phyloP scores from a whole-genome alignment of 768 basidiomycete species.

The Butyriboletus loyo region DNA sequence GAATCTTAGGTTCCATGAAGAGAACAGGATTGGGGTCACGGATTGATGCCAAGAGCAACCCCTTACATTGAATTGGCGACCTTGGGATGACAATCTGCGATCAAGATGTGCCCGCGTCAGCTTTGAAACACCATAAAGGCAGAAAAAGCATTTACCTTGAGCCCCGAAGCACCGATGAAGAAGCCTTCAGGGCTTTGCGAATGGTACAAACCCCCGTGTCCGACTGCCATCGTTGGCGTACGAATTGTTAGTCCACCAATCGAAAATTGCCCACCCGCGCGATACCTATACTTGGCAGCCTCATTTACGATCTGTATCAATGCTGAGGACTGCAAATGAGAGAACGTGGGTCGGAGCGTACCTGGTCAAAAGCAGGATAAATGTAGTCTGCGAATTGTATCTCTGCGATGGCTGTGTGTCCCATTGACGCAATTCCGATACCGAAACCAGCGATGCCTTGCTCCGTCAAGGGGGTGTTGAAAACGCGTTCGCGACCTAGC shows the following conservation, averaged over 20 bases:
- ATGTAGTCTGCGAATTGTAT: constrained; percentile 92
- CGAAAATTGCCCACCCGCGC: constrained; percentile 80
- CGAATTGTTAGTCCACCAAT: constrained; percentile 82
- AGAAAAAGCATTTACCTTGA: constrained; percentile 56
- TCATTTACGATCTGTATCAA: constrained; percentile 81
- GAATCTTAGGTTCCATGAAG: constrained; percentile 92
- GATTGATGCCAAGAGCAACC: constrained; percentile 79
- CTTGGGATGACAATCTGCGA: constrained; percentile 80
- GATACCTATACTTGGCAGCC: constrained; percentile 90
- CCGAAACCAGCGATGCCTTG: constrained; percentile 96
- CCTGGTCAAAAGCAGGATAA: constrained; percentile 93
- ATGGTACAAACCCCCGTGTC: constrained; percentile 90
- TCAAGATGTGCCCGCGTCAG: not conserved
- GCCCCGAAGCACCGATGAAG: constrained; percentile 85
- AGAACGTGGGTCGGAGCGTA: constrained; percentile 26
- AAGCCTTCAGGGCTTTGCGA: constrained; percentile 95
- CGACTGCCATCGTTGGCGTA: constrained; percentile 89
- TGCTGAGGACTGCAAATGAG: not conserved
- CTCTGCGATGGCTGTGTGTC: constrained; percentile 92
- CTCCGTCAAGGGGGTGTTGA: constrained; percentile 91
- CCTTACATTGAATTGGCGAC: constrained; percentile 95
- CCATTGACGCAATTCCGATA: constrained; percentile 89
- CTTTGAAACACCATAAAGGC: not conserved
- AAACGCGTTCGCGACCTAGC: constrained; percentile 84
- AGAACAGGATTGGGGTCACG: constrained; percentile 92